Evolutionary conservation across 257 asterid genomes (phyloP).

Genomic region (Mitragyna speciosa): DNA sequence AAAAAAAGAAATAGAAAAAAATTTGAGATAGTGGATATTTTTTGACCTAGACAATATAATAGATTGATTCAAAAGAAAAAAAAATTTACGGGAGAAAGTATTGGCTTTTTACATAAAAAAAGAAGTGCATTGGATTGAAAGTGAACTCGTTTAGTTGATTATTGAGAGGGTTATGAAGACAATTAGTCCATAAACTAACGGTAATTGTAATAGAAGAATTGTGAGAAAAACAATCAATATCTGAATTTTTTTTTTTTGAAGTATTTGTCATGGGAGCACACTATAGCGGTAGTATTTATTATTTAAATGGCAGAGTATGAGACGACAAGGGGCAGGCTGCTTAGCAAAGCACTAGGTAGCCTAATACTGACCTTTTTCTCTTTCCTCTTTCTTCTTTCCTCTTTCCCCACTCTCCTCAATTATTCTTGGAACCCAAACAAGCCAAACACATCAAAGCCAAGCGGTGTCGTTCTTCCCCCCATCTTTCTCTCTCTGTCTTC

Average conservation of each 20-base stretch:
- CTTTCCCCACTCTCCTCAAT: background rate
- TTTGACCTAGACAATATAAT: no score
- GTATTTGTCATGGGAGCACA: no score
- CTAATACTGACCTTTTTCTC: background rate
- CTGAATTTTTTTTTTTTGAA: no score
- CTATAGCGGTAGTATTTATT: background rate
- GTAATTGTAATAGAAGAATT: background rate
- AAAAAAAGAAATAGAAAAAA: no score
- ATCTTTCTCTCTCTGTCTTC: no score
- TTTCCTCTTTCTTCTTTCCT: background rate
- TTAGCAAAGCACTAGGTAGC: background rate
- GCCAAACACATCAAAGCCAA: background rate
- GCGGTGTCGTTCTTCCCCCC: background rate
- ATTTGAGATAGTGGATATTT: no score
- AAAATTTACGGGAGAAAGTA: no score
- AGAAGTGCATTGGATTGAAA: background rate
- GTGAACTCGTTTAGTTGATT: background rate
- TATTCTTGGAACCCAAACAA: slow-evolving; percentile 10
- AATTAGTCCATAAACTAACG: background rate
- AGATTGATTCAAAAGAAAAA: no score
- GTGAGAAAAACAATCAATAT: no score
- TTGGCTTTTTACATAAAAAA: no score
- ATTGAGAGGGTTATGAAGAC: background rate
- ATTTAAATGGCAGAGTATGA: background rate
- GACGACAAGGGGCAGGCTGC: background rate